Evolutionary conservation across 2,329 filamentous ascomycete genomes (phyloP), one percentile per base, ranked within the genome.

Genomic region (Botrytis galanthina): DNA sequence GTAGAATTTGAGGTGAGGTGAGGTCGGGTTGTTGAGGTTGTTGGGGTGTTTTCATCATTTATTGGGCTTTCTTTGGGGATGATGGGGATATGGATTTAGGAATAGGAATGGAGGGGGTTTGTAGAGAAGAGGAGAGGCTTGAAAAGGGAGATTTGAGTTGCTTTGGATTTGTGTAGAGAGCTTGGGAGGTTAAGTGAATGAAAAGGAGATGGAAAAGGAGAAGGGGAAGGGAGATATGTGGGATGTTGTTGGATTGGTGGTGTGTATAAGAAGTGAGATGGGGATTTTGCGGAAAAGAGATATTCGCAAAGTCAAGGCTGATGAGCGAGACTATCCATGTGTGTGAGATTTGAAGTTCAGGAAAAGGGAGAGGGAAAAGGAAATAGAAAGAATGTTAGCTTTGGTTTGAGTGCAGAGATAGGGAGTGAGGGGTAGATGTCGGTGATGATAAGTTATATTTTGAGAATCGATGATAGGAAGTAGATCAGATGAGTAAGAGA

Each of bases 281-380:
- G 5, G 48, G 14, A 1, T 16, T 54, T n/a, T n/a, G 48, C 6
- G 14, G 22, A n/a, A n/a, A 39, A 39, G 39, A 39, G 16, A n/a
- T 54, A 4, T 54, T 6, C n/a, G 48, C 5, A 16, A n/a, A 7
- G 4, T 4, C 0, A 54, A 14, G 4, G 14, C 10, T 1, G 0
- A 22, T n/a, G 12, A 22, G 26, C 8, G 1, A 10, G 22, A 51
- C 4, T 9, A 1, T 22, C 6, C 44, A 46, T 51, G 26, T 14
- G 12, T n/a, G 26, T 7, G 26, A 16, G 48, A 54, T n/a, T n/a
- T 54, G 48, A 5, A 3, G 46, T 12, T 48, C 10, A 4, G 22
- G 9, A 22, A 26, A 48, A n/a, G 26, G 10, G 26, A 26, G n/a
- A 16, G 22, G 9, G 46, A 26, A 48, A n/a, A 12, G 26, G 9